phyloP scores from a whole-genome alignment of 169 alveolate species.

The Plasmodium ovale region DNA sequence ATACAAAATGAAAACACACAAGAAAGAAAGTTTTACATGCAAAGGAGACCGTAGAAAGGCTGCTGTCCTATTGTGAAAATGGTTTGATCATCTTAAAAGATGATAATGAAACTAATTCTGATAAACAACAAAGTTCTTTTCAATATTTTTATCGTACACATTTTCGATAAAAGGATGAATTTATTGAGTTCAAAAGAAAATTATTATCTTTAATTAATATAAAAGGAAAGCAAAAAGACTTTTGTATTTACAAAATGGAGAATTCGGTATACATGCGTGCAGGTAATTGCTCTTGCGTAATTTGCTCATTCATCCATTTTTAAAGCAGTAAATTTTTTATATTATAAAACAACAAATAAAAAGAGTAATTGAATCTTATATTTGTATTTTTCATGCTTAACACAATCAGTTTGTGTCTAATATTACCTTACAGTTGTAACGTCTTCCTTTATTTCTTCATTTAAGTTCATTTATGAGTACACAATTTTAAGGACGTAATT shows the following conservation, averaged over 20 bases:
- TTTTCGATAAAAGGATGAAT: too few species aligned
- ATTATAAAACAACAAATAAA: background rate
- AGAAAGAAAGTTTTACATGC: too few species aligned
- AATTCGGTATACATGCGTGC: background rate
- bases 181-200: too few species aligned
- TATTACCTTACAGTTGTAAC: background rate
- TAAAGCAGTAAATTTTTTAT: background rate
- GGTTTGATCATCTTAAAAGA: too few species aligned
- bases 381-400: background rate
- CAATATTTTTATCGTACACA: too few species aligned
- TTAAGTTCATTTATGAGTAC: background rate
- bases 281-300: background rate
- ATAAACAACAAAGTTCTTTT: too few species aligned
- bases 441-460: background rate
- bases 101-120: too few species aligned
- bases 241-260: background rate
- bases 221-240: background rate
- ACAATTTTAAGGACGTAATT: background rate
- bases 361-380: background rate
- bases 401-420: background rate
- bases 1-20: too few species aligned
- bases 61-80: too few species aligned
- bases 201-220: too few species aligned
- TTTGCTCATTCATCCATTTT: background rate
- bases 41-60: too few species aligned